Conservation (phyloP, 176 grass and related monocot genomes). For the Triticum monococcum region DNA sequence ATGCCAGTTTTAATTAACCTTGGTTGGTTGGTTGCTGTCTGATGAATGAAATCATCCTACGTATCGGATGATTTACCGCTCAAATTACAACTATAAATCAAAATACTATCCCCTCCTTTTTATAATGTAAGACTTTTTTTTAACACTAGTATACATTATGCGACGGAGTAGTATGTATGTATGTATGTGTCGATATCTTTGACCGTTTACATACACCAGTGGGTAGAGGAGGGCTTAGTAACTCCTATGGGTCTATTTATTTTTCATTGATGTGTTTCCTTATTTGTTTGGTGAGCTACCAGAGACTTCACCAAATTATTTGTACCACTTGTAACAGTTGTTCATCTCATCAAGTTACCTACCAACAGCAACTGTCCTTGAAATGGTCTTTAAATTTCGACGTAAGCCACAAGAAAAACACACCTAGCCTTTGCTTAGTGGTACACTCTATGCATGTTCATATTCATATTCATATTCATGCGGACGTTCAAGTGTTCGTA, state of each 20-base stretch:
- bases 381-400: background rate
- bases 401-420: constrained; percentile 14
- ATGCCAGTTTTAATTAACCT: background rate
- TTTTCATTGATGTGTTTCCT: background rate
- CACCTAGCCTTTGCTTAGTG: background rate
- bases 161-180: background rate
- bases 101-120: background rate
- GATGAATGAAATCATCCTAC: background rate
- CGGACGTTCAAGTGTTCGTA: background rate
- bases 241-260: too few relatives aligned
- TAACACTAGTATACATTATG: too few relatives aligned
- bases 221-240: too few relatives aligned
- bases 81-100: background rate
- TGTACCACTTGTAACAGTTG: background rate
- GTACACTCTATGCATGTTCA: too few relatives aligned
- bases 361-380: constrained; percentile 2
- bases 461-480: background rate
- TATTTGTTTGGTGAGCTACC: background rate
- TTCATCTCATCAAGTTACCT: background rate
- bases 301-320: background rate
- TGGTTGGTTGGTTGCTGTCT: background rate
- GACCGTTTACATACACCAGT: background rate
- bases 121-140: too few relatives aligned
- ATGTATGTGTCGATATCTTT: background rate
- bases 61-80: background rate